These are phyloP conservation scores for Leishmania major DNA, from an alignment of 208 protist genomes.

Conservation along the genomic window DNA sequence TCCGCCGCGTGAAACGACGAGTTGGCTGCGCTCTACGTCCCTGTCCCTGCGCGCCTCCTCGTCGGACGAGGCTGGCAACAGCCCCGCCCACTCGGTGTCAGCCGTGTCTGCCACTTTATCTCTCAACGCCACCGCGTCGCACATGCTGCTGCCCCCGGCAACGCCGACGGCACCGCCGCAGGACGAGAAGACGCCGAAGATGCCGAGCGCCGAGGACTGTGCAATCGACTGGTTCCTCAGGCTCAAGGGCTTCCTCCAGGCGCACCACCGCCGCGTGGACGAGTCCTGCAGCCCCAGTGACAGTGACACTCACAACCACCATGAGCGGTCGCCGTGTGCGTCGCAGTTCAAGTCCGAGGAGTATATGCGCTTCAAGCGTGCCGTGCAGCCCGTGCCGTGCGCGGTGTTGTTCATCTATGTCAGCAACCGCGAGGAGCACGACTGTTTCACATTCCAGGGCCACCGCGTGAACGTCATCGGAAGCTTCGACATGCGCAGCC, in stretches of 20 bases:
- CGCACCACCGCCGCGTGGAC: constrained; percentile 4
- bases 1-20: not conserved
- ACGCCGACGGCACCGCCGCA: not conserved
- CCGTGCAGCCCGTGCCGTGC: constrained; percentile 59
- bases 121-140: not conserved
- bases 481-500: constrained; percentile 41
- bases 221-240: constrained; percentile 11
- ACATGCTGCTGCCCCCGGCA: constrained; percentile 3
- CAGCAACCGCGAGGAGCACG: constrained; percentile 50
- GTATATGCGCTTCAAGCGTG: constrained; percentile 42
- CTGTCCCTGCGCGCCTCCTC: constrained; percentile 2
- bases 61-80: not conserved
- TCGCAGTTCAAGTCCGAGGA: constrained; percentile 3
- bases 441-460: constrained; percentile 67
- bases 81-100: not conserved
- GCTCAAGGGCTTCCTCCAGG: constrained; percentile 1
- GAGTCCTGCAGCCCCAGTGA: not conserved
- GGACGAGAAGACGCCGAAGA: not conserved
- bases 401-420: constrained; percentile 74
- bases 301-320: not conserved
- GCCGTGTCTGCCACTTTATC: not conserved
- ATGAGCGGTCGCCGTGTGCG: not conserved
- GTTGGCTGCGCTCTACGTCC: constrained; percentile 3
- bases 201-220: constrained; percentile 6
- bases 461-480: constrained; percentile 76